Evolutionary conservation across 495 filamentous ascomycete species (phyloP).

Genomic region (Filosporella fistucella): DNA sequence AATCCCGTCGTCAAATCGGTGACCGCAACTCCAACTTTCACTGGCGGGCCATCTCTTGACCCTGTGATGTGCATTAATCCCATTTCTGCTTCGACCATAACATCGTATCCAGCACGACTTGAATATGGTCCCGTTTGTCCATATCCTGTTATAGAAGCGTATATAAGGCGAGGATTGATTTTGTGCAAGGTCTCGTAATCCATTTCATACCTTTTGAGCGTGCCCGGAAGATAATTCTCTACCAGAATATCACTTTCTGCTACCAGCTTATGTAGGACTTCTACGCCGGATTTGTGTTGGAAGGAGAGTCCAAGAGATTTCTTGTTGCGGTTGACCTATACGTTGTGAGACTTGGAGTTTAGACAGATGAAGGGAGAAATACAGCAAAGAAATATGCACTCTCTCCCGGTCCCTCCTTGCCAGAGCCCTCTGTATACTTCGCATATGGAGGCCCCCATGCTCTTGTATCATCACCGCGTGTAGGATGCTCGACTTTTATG

Average conservation of each 20-base stretch:
- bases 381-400: constrained; percentile 93
- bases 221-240: constrained; percentile 92
- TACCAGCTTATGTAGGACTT: constrained; percentile 80
- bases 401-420: constrained; percentile 73
- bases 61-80: constrained; percentile 99
- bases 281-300: constrained; percentile 73
- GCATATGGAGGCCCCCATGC: constrained; percentile 98
- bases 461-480: constrained; percentile 86
- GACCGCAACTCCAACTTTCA: constrained; percentile 96
- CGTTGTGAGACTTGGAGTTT: neutral
- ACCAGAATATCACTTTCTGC: constrained; percentile 87
- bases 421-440: constrained; percentile 53
- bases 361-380: neutral
- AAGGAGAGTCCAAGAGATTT: constrained; percentile 92
- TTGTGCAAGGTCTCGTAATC: constrained; percentile 74
- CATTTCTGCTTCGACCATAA: constrained; percentile 99
- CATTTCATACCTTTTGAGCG: constrained; percentile 85
- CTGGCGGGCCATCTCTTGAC: constrained; percentile 77
- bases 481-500: constrained; percentile 95
- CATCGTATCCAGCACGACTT: constrained; percentile 89
- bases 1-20: constrained; percentile 93
- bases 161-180: constrained; percentile 75
- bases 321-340: constrained; percentile 90
- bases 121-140: constrained; percentile 93
- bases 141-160: constrained; percentile 60